These are phyloP conservation scores for Rhodamnia rubescens DNA, from an alignment of 345 rosid genomes.

Conservation along the genomic window DNA sequence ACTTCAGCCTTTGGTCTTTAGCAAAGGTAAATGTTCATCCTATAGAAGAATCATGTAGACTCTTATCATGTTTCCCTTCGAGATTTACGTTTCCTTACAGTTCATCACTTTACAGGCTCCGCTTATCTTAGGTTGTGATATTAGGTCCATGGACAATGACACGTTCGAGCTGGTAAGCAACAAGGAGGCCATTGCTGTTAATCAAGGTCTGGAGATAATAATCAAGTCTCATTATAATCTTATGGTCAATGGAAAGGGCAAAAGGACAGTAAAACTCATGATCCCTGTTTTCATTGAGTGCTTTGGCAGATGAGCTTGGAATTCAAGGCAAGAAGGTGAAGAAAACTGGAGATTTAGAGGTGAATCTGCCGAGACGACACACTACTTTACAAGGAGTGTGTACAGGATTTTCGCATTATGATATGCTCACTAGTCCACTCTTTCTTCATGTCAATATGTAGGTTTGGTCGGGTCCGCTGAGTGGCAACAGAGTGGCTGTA, in stretches of 20 bases:
- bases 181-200: slow-evolving; percentile 70
- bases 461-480: slow-evolving; percentile 77
- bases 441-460: neutral
- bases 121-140: slow-evolving; percentile 72
- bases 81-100: neutral
- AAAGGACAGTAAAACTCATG: neutral
- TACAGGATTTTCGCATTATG: neutral
- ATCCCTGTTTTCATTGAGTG: neutral
- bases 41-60: neutral
- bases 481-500: slow-evolving; percentile 40
- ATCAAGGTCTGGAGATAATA: slow-evolving; percentile 40
- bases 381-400: neutral
- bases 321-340: slow-evolving; percentile 75
- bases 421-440: neutral
- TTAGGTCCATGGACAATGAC: slow-evolving; percentile 53
- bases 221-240: neutral
- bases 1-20: slow-evolving; percentile 28
- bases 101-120: slow-evolving; percentile 31
- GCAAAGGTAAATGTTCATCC: slow-evolving; percentile 3
- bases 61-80: neutral
- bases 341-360: slow-evolving; percentile 59
- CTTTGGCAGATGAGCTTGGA: slow-evolving; percentile 50
- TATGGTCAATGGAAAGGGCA: neutral
- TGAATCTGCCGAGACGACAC: neutral
- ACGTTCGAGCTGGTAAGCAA: slow-evolving; percentile 47